Conservation (phyloP, 176 grass and related monocot species). For the Triticum aestivum region IWGSC_CS_RefSeq_v2.1 NC_057798.1:737918771-737919270, state of each 20-base stretch:
- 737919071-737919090: neutral
- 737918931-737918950: no score
- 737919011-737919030: neutral
- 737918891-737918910: neutral
- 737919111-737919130: neutral
- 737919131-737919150: neutral
- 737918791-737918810: slow-evolving; percentile 47
- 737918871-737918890: neutral
- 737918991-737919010: neutral
- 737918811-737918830: slow-evolving; percentile 49
- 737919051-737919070: neutral
- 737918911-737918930: no score
- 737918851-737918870: slow-evolving; percentile 14
- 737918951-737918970: no score
- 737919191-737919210: neutral
- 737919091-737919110: neutral
- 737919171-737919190: neutral
- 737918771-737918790: slow-evolving; percentile 39
- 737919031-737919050: neutral
- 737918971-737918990: no score
- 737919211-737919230: slow-evolving; percentile 36
- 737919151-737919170: neutral
- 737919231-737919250: neutral
- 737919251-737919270: no score
- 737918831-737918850: slow-evolving; percentile 37